Base-by-base conservation (phyloP, 116 monocot species). In the Dioscorea cayenensis region DNA sequence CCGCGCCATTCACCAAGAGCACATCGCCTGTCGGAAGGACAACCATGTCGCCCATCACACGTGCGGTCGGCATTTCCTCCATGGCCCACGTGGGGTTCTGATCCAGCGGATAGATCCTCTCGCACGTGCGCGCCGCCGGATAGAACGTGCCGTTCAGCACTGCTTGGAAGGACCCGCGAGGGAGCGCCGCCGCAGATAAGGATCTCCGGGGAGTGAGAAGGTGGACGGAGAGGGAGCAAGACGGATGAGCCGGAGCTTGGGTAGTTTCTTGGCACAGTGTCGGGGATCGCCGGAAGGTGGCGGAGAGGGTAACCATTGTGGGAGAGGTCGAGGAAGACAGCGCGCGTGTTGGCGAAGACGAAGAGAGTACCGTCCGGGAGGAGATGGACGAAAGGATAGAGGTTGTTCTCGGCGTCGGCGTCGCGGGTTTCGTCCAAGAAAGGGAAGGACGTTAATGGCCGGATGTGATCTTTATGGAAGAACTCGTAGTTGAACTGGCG, bases 351-450 rank as follows among this genome's bases (percentile, higher is more conserved):
- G 59, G 91, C 87, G 75, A 92, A 85, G 65, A 92, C 70, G 77
- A 88, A 92, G 73, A 92, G 88, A 61, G 71, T 73, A 4, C 91
- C 88, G 70, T 88, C 88, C 16, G 86, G 86, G 35, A 79, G 64
- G 63, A 88, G 84, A 71, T 88, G 88, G 72, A 92, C 60, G 80
- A 92, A 92, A 1, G 91, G 91, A 79, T 92, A 92, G 68, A 92
- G 82, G 71, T 89, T 92, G 82, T 92, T 86, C 82, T 92, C 92
- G 4, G 68, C 27, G 3, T 62, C 49, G 1, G 19, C 71, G 37
- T 86, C 84, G 4, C 60, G 28, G 22, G 92, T 92, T 21, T 86
- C 79, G 36, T 65, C 28, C 60, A 92, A 60, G 74, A 92, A 92
- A 0, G 74, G 66, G 69, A 91, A 72, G 36, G 49, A 20, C 23